Conservation (phyloP, 2,329 filamentous ascomycete species). For the Magnaporthiopsis rhizophila region DNA sequence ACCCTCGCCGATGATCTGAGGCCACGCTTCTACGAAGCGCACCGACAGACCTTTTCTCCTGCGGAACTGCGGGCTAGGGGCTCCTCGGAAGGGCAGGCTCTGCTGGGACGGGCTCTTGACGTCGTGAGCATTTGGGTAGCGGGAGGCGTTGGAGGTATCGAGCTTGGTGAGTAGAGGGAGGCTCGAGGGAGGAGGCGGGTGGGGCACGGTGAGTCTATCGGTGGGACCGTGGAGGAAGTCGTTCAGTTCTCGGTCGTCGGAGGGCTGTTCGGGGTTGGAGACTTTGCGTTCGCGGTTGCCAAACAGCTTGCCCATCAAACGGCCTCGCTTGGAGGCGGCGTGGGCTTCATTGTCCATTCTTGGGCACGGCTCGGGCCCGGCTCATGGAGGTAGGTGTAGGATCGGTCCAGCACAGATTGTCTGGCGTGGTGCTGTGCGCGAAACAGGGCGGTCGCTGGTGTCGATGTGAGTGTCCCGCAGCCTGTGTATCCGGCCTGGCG, state of each 20-base stretch:
- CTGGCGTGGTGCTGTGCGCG: background rate
- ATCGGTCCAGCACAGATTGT: background rate
- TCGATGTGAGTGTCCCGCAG: background rate
- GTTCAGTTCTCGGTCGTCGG: slow-evolving; percentile 41
- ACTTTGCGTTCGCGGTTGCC: slow-evolving; percentile 30
- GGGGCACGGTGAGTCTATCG: slow-evolving; percentile 46
- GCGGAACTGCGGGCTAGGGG: slow-evolving; percentile 33
- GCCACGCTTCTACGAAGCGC: slow-evolving; percentile 62
- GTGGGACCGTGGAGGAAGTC: slow-evolving; percentile 49
- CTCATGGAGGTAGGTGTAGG: background rate
- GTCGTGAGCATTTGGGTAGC: slow-evolving; percentile 46
- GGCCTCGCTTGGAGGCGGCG: slow-evolving; percentile 37
- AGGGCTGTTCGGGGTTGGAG: slow-evolving; percentile 29
- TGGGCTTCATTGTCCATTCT: slow-evolving; percentile 39
- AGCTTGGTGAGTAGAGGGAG: slow-evolving; percentile 40
- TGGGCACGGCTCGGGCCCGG: slow-evolving; percentile 9
- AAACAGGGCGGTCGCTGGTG: background rate
- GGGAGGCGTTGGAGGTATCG: slow-evolving; percentile 46
- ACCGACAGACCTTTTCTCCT: slow-evolving; percentile 64
- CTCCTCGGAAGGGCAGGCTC: slow-evolving; percentile 33
- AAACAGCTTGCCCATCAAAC: slow-evolving; percentile 58
- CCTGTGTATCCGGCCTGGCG: background rate
- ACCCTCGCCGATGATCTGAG: slow-evolving; percentile 82
- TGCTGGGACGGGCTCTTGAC: slow-evolving; percentile 31
- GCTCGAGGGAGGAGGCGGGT: slow-evolving; percentile 29